A percentile compares a stretch with the other conserved stretches of the same genome.
phyloP scores from a whole-genome alignment of 2,329 filamentous ascomycete genomes.

The Madurella fahalii region DNA sequence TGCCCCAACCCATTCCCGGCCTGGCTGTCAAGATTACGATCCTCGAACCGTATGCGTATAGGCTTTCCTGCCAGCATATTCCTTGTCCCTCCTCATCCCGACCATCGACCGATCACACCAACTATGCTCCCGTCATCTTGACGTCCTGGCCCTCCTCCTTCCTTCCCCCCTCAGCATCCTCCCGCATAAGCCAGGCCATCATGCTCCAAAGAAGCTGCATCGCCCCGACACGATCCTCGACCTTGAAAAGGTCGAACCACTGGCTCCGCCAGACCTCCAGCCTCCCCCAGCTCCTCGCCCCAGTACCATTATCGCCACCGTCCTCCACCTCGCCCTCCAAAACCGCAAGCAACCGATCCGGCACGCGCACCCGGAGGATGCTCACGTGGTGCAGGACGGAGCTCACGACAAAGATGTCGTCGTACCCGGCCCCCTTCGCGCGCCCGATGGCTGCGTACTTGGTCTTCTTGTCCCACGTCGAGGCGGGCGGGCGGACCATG shows the following conservation, averaged over 20 bases:
- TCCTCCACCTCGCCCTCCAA: constrained; percentile 42
- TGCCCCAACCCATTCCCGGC: no score
- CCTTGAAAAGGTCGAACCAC: constrained; percentile 59
- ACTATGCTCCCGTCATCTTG: constrained; percentile 21
- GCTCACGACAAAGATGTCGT: constrained; percentile 60
- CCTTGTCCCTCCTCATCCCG: not conserved
- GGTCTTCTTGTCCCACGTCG: constrained; percentile 58
- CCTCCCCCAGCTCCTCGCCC: constrained; percentile 44
- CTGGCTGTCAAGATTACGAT: no score
- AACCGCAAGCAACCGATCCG: constrained; percentile 48
- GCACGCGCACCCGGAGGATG: constrained; percentile 56
- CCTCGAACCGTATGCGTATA: no score
- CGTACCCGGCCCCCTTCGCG: constrained; percentile 43
- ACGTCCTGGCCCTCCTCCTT: constrained; percentile 30
- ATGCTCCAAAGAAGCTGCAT: constrained; percentile 56
- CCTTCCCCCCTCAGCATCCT: constrained; percentile 27
- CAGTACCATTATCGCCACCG: constrained; percentile 28
- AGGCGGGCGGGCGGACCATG: constrained; percentile 54
- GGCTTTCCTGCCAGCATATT: not conserved
- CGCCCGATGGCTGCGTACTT: constrained; percentile 56
- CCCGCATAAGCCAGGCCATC: constrained; percentile 58
- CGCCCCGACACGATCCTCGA: constrained; percentile 51
- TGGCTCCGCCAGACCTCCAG: constrained; percentile 54
- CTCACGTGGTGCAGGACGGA: constrained; percentile 59
- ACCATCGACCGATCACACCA: not conserved